Percentiles rank a stretch among this genome's conserved stretches.
These are phyloP conservation scores for Penicillium sclerotigenum DNA, from an alignment of 2,329 filamentous ascomycete species.

Conservation along the genomic window DNA sequence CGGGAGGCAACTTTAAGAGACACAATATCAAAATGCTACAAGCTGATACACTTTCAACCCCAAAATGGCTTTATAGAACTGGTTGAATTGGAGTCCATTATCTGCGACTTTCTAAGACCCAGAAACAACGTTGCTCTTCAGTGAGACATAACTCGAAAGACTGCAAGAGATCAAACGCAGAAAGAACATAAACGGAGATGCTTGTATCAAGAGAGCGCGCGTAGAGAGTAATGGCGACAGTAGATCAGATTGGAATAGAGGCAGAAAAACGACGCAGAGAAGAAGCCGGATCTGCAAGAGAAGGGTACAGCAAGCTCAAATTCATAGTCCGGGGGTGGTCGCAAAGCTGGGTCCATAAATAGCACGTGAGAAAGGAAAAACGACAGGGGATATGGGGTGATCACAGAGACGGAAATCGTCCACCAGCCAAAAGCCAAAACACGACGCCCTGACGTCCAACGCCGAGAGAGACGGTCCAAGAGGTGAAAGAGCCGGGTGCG, in stretches of 20 bases:
- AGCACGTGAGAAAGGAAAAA: constrained; percentile 10
- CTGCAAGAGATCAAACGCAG: constrained; percentile 7
- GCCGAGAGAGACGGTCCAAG: constrained; percentile 36
- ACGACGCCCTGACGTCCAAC: constrained; percentile 41
- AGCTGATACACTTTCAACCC: not conserved
- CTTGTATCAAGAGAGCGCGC: constrained; percentile 7
- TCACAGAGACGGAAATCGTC: constrained; percentile 19
- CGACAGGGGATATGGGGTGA: constrained; percentile 30
- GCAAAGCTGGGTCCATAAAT: constrained; percentile 5
- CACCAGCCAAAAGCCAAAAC: constrained; percentile 31
- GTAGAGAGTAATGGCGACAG: not conserved
- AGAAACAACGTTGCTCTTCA: constrained; percentile 10
- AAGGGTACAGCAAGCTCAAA: constrained; percentile 18
- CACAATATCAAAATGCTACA: not conserved
- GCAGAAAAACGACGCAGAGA: constrained; percentile 2
- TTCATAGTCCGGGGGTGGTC: constrained; percentile 11
- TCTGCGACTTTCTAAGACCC: constrained; percentile 17
- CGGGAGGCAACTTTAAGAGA: not conserved
- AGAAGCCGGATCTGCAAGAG: constrained; percentile 8
- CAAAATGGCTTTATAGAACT: constrained; percentile 9
- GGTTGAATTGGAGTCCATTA: constrained; percentile 12
- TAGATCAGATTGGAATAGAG: constrained; percentile 3
- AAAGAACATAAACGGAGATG: constrained; percentile 9
- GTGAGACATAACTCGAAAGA: not conserved
- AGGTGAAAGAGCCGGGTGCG: constrained; percentile 26